These are phyloP conservation scores for Pythium aristosporum DNA, from an alignment of 352 stramenopile species.

Conservation along the genomic window DNA sequence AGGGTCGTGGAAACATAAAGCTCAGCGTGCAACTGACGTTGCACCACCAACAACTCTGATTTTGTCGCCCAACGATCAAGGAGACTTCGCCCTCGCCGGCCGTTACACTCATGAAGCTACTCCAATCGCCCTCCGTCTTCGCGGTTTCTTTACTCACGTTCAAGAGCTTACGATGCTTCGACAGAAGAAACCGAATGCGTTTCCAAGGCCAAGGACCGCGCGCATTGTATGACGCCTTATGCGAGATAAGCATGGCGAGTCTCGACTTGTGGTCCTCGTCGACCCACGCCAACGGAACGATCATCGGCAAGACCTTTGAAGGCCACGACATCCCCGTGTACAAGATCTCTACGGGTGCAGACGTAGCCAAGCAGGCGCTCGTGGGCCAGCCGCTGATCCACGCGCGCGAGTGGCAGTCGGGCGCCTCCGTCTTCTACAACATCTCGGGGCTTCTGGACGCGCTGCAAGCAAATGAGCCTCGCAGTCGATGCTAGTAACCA, in stretches of 20 bases:
- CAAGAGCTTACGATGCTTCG: too few relatives aligned
- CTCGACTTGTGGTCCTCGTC: conserved; percentile 17
- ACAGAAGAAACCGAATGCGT: too few relatives aligned
- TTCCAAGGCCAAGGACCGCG: conserved; percentile 5
- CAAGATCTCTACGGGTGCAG: conserved; percentile 29
- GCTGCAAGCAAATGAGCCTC: background rate
- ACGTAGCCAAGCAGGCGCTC: conserved; percentile 19
- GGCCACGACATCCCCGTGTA: conserved; percentile 28
- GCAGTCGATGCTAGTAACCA: conserved; percentile 18
- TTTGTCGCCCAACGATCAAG: background rate
- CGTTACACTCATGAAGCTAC: background rate
- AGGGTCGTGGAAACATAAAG: too few relatives aligned
- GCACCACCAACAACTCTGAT: background rate
- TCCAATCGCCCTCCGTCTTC: background rate
- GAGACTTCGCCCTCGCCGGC: background rate
- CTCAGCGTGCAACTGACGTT: too few relatives aligned
- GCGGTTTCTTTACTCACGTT: too few relatives aligned
- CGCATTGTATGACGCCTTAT: conserved; percentile 14
- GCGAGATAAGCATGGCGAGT: background rate
- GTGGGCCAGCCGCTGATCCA: conserved; percentile 34
- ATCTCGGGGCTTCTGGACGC: conserved; percentile 30
- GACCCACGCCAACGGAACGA: conserved; percentile 11
- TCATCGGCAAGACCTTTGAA: conserved; percentile 28
- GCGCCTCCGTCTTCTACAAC: conserved; percentile 26
- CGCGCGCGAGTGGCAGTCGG: conserved; percentile 36